Conservation (phyloP, 106 monocot species). For the Dendrobium huoshanense region DNA sequence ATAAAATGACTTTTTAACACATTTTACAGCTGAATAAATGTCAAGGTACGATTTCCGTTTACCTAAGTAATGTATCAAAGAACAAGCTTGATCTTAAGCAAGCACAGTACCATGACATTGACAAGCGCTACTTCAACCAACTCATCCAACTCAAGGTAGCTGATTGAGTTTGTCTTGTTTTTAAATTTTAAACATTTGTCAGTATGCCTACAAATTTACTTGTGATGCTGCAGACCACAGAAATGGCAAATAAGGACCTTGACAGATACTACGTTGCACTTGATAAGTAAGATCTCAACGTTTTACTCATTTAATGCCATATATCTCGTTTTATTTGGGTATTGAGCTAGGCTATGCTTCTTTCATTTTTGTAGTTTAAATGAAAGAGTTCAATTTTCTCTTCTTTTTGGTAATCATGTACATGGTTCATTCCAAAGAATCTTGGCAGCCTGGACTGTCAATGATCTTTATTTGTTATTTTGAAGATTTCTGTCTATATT, state of each 20-base stretch:
- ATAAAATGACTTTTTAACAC: not conserved
- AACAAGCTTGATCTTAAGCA: slow-evolving; percentile 88
- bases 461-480: no score
- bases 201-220: not conserved
- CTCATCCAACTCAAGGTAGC: slow-evolving; percentile 94
- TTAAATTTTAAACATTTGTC: not conserved
- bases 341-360: not conserved
- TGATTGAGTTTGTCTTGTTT: slow-evolving; percentile 6
- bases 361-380: not conserved
- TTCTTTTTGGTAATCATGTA: not conserved
- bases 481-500: no score
- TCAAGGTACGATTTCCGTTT: slow-evolving; percentile 80
- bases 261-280: slow-evolving; percentile 92
- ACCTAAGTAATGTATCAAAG: slow-evolving; percentile 83
- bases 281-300: slow-evolving; percentile 62
- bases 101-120: slow-evolving; percentile 89
- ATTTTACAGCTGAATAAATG: slow-evolving; percentile 65
- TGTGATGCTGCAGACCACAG: slow-evolving; percentile 62
- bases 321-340: not conserved
- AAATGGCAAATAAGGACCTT: slow-evolving; percentile 99
- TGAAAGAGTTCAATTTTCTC: not conserved
- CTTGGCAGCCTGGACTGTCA: not conserved
- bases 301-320: not conserved
- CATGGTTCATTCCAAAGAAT: slow-evolving; percentile 1
- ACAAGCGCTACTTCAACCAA: slow-evolving; percentile 85